Evolutionary conservation across 1,284 basidiomycete species (phyloP).

Genomic region (Marasmius tenuissimus): DNA sequence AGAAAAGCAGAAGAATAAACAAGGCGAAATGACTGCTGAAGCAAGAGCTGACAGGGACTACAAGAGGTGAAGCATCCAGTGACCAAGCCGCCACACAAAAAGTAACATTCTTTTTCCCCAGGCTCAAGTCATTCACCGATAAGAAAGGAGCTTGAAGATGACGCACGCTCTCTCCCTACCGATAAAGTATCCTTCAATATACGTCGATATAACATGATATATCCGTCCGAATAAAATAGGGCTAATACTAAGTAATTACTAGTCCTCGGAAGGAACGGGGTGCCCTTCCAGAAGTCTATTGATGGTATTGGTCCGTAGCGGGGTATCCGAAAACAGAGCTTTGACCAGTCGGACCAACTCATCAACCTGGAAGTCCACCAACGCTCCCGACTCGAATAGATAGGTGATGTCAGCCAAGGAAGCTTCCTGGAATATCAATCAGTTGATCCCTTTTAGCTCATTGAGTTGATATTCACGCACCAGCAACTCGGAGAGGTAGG

Average conservation of each 20-base stretch:
- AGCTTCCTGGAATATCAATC: slow-evolving; percentile 62
- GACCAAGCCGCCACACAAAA: slow-evolving; percentile 3
- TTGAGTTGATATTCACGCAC: slow-evolving; percentile 43
- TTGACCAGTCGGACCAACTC: slow-evolving; percentile 83
- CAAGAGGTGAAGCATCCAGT: slow-evolving; percentile 40
- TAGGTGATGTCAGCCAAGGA: slow-evolving; percentile 94
- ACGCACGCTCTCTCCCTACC: too few relatives aligned
- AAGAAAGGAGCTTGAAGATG: slow-evolving; percentile 32
- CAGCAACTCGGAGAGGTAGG: slow-evolving; percentile 87
- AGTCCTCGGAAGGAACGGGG: slow-evolving; percentile 28
- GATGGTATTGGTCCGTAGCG: slow-evolving; percentile 77
- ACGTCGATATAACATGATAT: not conserved
- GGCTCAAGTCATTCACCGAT: slow-evolving; percentile 54
- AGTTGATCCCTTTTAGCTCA: not conserved
- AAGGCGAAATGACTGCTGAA: slow-evolving; percentile 34
- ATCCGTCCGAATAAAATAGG: not conserved
- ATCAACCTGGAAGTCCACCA: slow-evolving; percentile 87
- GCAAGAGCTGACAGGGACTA: slow-evolving; percentile 54
- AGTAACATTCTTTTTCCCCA: slow-evolving; percentile 17
- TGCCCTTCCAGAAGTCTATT: slow-evolving; percentile 67
- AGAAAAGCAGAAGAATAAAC: slow-evolving; percentile 59
- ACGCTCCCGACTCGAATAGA: slow-evolving; percentile 86
- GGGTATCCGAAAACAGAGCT: slow-evolving; percentile 92
- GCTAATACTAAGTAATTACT: not conserved
- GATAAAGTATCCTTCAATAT: not conserved